Percentiles rank a stretch among this genome's conserved stretches.
Conservation (phyloP, 352 stramenopile genomes). For the Phytopythium mirpurense region DNA sequence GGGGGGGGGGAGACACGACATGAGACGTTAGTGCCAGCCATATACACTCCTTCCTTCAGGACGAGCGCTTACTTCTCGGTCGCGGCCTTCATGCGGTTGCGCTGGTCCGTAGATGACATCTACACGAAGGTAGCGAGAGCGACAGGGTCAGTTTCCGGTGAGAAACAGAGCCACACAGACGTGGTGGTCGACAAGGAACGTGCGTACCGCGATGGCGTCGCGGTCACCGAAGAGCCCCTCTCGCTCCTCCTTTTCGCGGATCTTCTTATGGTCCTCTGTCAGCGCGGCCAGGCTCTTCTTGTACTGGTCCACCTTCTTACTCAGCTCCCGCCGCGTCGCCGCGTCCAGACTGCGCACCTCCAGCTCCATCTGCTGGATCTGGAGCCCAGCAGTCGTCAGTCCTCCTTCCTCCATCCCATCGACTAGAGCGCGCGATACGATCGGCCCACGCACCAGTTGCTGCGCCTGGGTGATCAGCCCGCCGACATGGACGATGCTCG, state of each 20-base stretch:
- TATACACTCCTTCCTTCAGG: background rate
- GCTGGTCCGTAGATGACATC: constrained; percentile 65
- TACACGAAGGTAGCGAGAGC: background rate
- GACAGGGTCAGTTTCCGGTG: background rate
- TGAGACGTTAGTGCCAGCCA: background rate
- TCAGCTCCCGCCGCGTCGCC: constrained; percentile 76
- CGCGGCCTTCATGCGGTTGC: constrained; percentile 69
- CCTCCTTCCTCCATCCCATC: background rate
- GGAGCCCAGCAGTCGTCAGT: background rate
- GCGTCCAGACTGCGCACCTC: constrained; percentile 81
- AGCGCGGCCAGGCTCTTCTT: constrained; percentile 85
- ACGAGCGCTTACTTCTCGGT: constrained; percentile 58
- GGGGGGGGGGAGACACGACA: too few relatives aligned
- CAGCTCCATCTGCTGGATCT: constrained; percentile 88
- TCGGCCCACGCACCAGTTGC: constrained; percentile 52
- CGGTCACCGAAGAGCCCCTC: constrained; percentile 81
- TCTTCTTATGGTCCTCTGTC: constrained; percentile 74
- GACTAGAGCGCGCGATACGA: background rate
- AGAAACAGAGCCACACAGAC: background rate
- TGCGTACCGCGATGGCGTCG: constrained; percentile 59
- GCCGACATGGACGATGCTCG: constrained; percentile 74
- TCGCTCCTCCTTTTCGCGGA: constrained; percentile 78
- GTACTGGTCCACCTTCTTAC: constrained; percentile 88
- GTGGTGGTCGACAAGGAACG: background rate
- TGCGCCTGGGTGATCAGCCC: constrained; percentile 77